These are phyloP conservation scores for Melaleuca quinquenervia DNA, from an alignment of 345 rosid genomes.

Conservation along the genomic window DNA sequence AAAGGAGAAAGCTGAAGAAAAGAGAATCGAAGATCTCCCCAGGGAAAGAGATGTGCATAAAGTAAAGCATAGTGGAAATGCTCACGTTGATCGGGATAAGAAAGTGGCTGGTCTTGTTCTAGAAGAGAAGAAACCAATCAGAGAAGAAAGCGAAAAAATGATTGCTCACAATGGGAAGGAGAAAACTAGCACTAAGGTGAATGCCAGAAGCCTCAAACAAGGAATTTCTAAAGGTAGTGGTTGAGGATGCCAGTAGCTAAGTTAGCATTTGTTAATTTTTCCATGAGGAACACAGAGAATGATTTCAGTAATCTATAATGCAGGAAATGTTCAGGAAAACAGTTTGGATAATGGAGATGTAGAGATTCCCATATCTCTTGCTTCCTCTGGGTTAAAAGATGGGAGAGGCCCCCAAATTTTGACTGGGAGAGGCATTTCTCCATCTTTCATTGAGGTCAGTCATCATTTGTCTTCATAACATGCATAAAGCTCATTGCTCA, in stretches of 20 bases:
- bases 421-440: background rate
- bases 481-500: background rate
- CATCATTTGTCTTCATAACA: background rate
- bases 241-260: background rate
- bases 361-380: background rate
- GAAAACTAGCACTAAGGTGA: background rate
- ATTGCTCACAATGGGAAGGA: background rate
- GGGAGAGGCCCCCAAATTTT: background rate
- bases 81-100: background rate
- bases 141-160: background rate
- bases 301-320: background rate
- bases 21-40: background rate
- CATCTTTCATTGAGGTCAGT: background rate
- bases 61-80: background rate
- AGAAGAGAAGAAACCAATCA: background rate
- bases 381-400: background rate
- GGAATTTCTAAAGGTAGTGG: slow-evolving; percentile 1
- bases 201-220: background rate
- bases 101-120: background rate
- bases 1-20: slow-evolving; percentile 3
- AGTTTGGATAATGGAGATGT: background rate
- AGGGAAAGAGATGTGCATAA: background rate
- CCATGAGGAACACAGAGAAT: background rate
- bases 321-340: background rate
- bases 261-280: background rate